Base-by-base conservation (phyloP, 495 filamentous ascomycete species). In the Penicillium manginii region DNA sequence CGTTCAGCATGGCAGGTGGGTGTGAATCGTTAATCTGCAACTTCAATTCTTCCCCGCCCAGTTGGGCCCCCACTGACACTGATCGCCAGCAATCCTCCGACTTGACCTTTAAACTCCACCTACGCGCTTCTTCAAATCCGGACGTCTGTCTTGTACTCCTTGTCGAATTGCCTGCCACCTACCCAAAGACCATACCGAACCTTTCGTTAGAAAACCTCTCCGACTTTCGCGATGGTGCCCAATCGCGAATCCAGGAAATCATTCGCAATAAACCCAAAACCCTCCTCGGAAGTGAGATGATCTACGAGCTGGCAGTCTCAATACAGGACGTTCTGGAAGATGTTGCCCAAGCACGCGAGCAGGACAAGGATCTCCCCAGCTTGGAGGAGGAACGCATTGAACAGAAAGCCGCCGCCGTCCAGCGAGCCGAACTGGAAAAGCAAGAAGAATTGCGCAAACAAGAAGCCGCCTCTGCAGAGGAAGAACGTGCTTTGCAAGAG, bases 271-370 rank as follows among this genome's bases (percentile, higher is more conserved):
- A 87, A 65, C 89, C 91, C 3, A 91, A 85, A 60, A 77, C 85
- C 26, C 79, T 93, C 10, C 77, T 92, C 17, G 90, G 88, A 2
- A 84, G 88, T 58, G 88, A 91, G 50, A 97, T 98, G 93, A 91
- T 98, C 12, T 88, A 90, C 70, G 90, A 92, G 55, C 82, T 98
- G 37, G 90, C 91, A 9, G 83, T 88, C 49, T 85, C 87, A 5
- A 86, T 97, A 45, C 87, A 91, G 57, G 94, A 98, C 59, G 85
- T 93, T 17, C 77, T 98, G 18, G 92, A 98, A 68, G 91, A 96
- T 73, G 91, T 90, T 18, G 88, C 91, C 9, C 81, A 88, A 62
- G 84, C 84, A 26, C 87, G 86, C 58, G 88, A 86, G 45, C 82
- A 87, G 49, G 85, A 88, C 15, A 78, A 85, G 53, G 83, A 91